Percentiles rank a stretch among this genome's conserved stretches.
phyloP scores from a whole-genome alignment of 2,329 filamentous ascomycete genomes.

The Celoporthe dispersa region DNA sequence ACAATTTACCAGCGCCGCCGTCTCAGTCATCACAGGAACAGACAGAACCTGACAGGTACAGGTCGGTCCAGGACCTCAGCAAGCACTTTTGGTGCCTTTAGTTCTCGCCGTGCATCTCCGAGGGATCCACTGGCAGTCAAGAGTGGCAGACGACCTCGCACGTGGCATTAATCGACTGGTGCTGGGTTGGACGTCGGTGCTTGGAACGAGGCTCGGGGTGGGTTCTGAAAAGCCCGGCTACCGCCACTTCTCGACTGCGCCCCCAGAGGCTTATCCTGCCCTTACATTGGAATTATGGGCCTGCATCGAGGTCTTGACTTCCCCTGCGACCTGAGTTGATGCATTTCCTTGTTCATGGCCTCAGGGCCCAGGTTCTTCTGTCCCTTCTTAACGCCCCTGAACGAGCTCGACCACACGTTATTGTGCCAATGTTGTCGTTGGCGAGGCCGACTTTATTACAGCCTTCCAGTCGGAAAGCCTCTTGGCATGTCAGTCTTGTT shows the following conservation, averaged over 20 bases:
- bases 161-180: constrained; percentile 44
- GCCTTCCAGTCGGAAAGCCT: not conserved
- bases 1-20: not conserved
- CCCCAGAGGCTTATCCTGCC: not conserved
- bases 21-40: constrained; percentile 20
- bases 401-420: not conserved
- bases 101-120: constrained; percentile 31
- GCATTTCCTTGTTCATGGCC: not conserved
- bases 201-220: not conserved
- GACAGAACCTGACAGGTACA: constrained; percentile 6
- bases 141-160: constrained; percentile 36
- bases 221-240: not conserved
- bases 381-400: not conserved
- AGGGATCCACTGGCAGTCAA: constrained; percentile 43
- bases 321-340: not conserved
- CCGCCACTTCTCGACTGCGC: not conserved
- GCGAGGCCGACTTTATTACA: not conserved
- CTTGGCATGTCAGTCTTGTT: not conserved
- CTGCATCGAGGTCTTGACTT: not conserved
- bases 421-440: not conserved
- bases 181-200: constrained; percentile 19
- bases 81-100: constrained; percentile 37
- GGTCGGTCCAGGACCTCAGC: constrained; percentile 1
- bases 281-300: not conserved
- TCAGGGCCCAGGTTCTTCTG: not conserved